Evolutionary conservation across 2,329 filamentous ascomycete species (phyloP), one percentile per base, ranked within the genome.

Genomic region (Aspergillus ustus): DNA sequence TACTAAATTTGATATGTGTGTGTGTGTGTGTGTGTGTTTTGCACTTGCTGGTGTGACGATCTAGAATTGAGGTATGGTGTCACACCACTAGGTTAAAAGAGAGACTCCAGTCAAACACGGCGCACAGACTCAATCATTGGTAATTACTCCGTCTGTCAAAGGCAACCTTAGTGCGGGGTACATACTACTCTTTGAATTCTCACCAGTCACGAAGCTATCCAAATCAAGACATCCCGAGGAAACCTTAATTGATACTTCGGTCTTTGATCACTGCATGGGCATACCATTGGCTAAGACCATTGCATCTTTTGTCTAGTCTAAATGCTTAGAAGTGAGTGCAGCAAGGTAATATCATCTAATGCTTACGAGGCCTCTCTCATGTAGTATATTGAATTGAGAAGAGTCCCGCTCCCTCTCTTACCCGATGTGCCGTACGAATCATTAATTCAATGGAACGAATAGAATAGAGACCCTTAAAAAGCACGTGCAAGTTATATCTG

Each of bases 141-240:
- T 15, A 15, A 40, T 17, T 15, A 40, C 34, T 40, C 8, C 11
- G 34, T 40, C 34, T 15, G 11, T 40, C 6, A 40, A 40, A 40
- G 34, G 15, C 15, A 15, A 13, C 43, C 51, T 51, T 22, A 53
- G 55, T 65, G 55, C 58, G 61, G 61, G 63, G 61, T 63, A 59
- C 43, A 52, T 25, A 28, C 19, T 4, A 40, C 34, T 17, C 9
- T 40, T 15, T 40, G 34, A 15, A 40, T 1, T 15, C 34, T 15
- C 34, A 11, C 28, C 29, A 52, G 15, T 29, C 48, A n/a, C 5
- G n/a, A n/a, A 29, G 25, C 34, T 40, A 57, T 22, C 34, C 55
- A 15, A 5, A 58, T 58, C 15, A 51, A 45, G 55, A 58, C 8
- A 58, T 28, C 34, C 55, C 55, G 48, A 52, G 3, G 11, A 25